Evolutionary conservation across 2,329 filamentous ascomycete species (phyloP).

Genomic region (Alternaria hordeiaustralica): DNA sequence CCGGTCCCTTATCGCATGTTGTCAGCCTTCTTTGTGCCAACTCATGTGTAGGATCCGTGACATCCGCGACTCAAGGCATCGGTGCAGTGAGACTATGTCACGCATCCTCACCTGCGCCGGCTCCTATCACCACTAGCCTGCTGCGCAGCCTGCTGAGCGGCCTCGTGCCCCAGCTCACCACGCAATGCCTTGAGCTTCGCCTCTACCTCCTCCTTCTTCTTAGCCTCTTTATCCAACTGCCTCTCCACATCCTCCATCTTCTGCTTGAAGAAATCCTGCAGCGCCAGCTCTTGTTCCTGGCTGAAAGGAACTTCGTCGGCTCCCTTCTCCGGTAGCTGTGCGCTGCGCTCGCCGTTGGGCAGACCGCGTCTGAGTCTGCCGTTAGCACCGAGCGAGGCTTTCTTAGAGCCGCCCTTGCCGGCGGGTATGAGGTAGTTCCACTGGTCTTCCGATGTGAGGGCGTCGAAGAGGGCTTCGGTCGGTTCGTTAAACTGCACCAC

Average conservation of each 20-base stretch:
- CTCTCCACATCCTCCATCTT: slow-evolving; percentile 45
- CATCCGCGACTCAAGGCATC: not conserved
- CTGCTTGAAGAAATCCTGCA: slow-evolving; percentile 37
- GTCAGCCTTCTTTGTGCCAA: not conserved
- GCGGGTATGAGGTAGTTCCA: slow-evolving; percentile 53
- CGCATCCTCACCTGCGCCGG: slow-evolving; percentile 37
- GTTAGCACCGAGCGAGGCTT: slow-evolving; percentile 40
- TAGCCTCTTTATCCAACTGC: slow-evolving; percentile 39
- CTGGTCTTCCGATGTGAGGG: slow-evolving; percentile 76
- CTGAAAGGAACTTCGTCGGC: slow-evolving; percentile 44
- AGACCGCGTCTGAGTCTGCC: slow-evolving; percentile 44
- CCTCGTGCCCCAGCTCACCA: slow-evolving; percentile 44
- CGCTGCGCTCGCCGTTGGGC: slow-evolving; percentile 45
- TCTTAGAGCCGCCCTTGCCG: slow-evolving; percentile 53
- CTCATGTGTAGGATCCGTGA: not conserved
- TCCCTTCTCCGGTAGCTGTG: slow-evolving; percentile 45
- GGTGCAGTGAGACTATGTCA: not conserved
- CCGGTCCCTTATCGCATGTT: not conserved
- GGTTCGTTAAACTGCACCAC: slow-evolving; percentile 98
- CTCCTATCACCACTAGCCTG: slow-evolving; percentile 47
- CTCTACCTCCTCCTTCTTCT: slow-evolving; percentile 40
- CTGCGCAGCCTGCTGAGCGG: slow-evolving; percentile 46
- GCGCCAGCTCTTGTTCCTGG: slow-evolving; percentile 43
- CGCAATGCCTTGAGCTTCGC: slow-evolving; percentile 39
- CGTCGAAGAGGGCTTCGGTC: slow-evolving; percentile 87